Percentiles rank a stretch among this genome's conserved stretches.
Conservation (phyloP, 345 rosid species). For the Eucalyptus tenuipes region DNA sequence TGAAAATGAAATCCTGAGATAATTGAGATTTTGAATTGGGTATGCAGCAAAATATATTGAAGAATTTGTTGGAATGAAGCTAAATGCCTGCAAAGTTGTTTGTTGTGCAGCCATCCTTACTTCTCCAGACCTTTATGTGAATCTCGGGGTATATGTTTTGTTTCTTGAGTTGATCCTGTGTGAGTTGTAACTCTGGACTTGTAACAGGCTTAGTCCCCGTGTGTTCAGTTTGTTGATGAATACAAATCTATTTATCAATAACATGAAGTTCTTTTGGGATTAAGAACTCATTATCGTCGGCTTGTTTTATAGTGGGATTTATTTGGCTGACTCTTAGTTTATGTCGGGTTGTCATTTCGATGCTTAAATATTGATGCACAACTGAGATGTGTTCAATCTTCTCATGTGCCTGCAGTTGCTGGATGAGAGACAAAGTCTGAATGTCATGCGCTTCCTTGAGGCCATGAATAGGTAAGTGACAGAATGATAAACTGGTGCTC, state of each 20-base stretch:
- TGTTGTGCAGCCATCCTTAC: neutral
- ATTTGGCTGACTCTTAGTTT: neutral
- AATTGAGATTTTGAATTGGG: neutral
- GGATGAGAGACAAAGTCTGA: constrained; percentile 52
- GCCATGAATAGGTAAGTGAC: constrained; percentile 38
- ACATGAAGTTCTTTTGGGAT: neutral
- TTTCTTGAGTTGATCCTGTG: neutral
- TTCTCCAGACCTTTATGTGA: neutral
- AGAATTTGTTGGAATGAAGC: neutral
- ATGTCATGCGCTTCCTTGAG: constrained; percentile 53
- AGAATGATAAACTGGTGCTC: neutral
- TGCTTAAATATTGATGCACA: neutral
- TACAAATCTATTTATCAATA: neutral
- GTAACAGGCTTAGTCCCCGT: neutral
- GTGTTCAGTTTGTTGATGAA: neutral
- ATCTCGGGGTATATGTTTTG: neutral
- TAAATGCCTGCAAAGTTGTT: neutral
- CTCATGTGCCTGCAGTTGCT: constrained; percentile 23
- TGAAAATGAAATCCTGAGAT: neutral
- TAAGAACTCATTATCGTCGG: neutral
- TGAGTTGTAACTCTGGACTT: neutral
- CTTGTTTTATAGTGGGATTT: neutral
- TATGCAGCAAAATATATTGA: neutral
- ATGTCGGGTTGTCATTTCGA: neutral
- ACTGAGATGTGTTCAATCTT: neutral